Conservation (phyloP, 371 early-diverging fungal genomes). For the Paraphysoderma sedebokerense region DNA sequence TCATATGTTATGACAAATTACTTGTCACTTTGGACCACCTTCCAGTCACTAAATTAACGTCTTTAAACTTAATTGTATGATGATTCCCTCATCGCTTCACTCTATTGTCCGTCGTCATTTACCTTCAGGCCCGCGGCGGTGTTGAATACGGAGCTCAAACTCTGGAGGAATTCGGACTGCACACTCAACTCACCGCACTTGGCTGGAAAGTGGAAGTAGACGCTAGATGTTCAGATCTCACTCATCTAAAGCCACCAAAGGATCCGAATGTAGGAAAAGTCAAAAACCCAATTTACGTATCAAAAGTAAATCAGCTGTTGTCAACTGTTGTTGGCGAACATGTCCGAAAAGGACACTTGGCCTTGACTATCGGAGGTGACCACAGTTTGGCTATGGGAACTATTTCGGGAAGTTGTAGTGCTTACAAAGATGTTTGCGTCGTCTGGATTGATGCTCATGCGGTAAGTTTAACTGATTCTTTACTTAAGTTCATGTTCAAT, state of each 20-base stretch:
- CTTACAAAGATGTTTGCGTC: constrained; percentile 70
- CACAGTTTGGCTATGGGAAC: constrained; percentile 88
- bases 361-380: constrained; percentile 88
- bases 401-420: constrained; percentile 58
- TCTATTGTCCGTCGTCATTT: not conserved
- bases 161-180: constrained; percentile 64
- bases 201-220: constrained; percentile 60
- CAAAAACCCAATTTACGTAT: constrained; percentile 72
- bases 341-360: constrained; percentile 49
- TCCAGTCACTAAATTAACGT: not conserved
- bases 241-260: constrained; percentile 28
- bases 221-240: constrained; percentile 37
- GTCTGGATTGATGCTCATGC: constrained; percentile 96
- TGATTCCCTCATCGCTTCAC: not conserved
- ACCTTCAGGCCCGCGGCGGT: constrained; percentile 52
- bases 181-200: constrained; percentile 63
- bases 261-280: constrained; percentile 57
- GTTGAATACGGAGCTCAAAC: constrained; percentile 78
- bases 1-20: not conserved
- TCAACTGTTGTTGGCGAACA: constrained; percentile 41
- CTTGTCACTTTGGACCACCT: not conserved
- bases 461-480: constrained; percentile 28
- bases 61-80: not conserved
- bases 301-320: constrained; percentile 52
- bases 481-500: not conserved